These are phyloP conservation scores for Evernia prunastri DNA, from an alignment of 495 filamentous ascomycete species.

Conservation along the genomic window DNA sequence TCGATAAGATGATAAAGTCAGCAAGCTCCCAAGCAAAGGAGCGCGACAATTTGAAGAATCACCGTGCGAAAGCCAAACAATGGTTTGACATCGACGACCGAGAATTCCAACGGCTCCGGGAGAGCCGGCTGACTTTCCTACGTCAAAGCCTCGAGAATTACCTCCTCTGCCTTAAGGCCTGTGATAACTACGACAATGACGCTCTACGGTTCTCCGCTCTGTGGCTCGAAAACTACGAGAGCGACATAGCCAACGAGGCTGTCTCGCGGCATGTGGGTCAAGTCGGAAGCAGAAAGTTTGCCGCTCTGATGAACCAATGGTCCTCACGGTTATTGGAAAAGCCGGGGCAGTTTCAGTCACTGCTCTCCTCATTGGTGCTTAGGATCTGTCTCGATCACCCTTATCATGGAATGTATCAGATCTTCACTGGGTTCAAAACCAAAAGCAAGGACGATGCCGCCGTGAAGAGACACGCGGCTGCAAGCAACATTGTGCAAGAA, in stretches of 20 bases:
- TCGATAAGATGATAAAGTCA: constrained; percentile 50
- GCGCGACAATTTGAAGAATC: constrained; percentile 41
- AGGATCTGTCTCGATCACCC: constrained; percentile 87
- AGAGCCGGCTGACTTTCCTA: constrained; percentile 72
- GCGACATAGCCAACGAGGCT: constrained; percentile 64
- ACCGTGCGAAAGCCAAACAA: constrained; percentile 60
- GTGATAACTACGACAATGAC: constrained; percentile 82
- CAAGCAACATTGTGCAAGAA: constrained; percentile 53
- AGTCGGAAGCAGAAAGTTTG: constrained; percentile 89
- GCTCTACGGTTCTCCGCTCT: constrained; percentile 89
- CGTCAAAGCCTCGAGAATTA: constrained; percentile 91
- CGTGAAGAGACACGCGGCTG: constrained; percentile 63
- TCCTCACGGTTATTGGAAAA: constrained; percentile 79
- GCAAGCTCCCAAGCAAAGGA: constrained; percentile 42
- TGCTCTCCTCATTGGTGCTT: constrained; percentile 64
- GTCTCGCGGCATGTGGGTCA: constrained; percentile 60
- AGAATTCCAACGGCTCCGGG: constrained; percentile 71
- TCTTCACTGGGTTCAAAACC: constrained; percentile 71
- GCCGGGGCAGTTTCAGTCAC: constrained; percentile 60
- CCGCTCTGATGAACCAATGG: constrained; percentile 88
- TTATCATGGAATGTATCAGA: constrained; percentile 93
- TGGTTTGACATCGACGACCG: constrained; percentile 87
- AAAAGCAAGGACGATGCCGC: constrained; percentile 66
- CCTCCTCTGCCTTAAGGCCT: constrained; percentile 72
- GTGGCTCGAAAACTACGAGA: constrained; percentile 79